Base-by-base conservation (phyloP, 2,329 filamentous ascomycete species). In the Triangularia verruculosa region DNA sequence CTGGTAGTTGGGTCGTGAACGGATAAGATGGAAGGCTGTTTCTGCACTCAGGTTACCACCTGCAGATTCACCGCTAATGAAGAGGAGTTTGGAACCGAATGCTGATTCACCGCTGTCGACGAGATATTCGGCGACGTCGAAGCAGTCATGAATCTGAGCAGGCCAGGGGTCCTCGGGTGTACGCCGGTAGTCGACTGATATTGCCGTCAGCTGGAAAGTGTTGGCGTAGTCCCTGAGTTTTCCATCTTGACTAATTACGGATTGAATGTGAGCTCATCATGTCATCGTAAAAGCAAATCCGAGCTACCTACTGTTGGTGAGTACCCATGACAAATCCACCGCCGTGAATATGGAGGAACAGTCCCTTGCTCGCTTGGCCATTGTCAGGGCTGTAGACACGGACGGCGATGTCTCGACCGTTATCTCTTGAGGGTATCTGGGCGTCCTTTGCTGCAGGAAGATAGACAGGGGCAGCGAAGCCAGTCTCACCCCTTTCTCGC, bases 111-210 rank as follows among this genome's bases (percentile, higher is more conserved):
- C 78, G 63, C 83, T 76, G 60, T 83, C 78, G 25, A 83, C 72
- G 1, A 87, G 74, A 72, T 82, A 83, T 63, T 83, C 80, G 0
- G 78, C 84, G 3, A 78, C 82, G 69, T 87, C 85, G 68, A 81
- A 79, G 72, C 83, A 85, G 71, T 88, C 86, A 59, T 87, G 77
- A 3, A 79, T 78, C 0, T 78, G 81, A 0, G 77, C 78, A 0
- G 86, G 85, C 70, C 80, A 87, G 0, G 84, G 83, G 67, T 86
- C 64, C 70, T 88, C 85, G 0, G 86, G 86, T 0, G 85, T 84
- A 17, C 86, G 78, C 27, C 86, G 78, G 70, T 88, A 88, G 1
- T 84, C 85, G 6, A 87, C 78, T 0, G 80, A 84, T 12, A 88
- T 72, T 15, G 83, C 79, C 0, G 80, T 79, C 2, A 85, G 63